phyloP scores from a whole-genome alignment of 768 basidiomycete genomes.

The Termitomyces sp. region DNA sequence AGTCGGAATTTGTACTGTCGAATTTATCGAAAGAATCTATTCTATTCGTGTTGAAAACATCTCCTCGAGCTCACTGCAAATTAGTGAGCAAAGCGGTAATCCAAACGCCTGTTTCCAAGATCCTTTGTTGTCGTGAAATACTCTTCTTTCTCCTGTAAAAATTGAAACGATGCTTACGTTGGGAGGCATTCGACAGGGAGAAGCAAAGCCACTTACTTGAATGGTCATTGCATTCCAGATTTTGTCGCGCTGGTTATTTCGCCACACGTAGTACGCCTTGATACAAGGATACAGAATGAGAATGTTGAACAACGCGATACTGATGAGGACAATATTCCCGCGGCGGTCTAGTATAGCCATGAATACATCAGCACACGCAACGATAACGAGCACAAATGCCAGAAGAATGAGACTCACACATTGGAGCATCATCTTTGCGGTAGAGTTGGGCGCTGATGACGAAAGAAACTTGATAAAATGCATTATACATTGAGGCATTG shows the following conservation, averaged over 20 bases:
- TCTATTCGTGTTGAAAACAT: neutral
- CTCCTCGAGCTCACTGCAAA: neutral
- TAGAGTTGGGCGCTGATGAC: conserved; percentile 58
- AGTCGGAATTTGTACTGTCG: too few species aligned
- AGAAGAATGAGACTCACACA: conserved; percentile 34
- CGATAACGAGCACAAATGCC: neutral
- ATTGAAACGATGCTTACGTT: too few species aligned
- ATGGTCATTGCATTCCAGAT: conserved; percentile 57
- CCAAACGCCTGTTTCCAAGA: conserved; percentile 56
- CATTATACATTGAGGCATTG: conserved; percentile 58
- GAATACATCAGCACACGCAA: neutral
- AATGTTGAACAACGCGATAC: conserved; percentile 47
- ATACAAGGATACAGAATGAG: conserved; percentile 49
- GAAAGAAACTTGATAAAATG: conserved; percentile 44
- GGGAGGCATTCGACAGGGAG: too few species aligned
- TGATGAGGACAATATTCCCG: conserved; percentile 56
- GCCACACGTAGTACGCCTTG: too few species aligned
- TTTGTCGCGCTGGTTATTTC: too few species aligned
- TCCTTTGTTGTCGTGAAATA: conserved; percentile 60
- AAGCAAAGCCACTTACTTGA: conserved; percentile 29
- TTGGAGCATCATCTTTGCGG: conserved; percentile 51
- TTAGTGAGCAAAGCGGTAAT: conserved; percentile 57
- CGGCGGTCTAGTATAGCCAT: conserved; percentile 38
- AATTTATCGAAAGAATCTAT: too few species aligned
- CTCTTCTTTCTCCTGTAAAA: conserved; percentile 44